A percentile compares a stretch with the other conserved stretches of the same genome.
Conservation (phyloP, 768 basidiomycete genomes). For the Pisolithus sp. region DNA sequence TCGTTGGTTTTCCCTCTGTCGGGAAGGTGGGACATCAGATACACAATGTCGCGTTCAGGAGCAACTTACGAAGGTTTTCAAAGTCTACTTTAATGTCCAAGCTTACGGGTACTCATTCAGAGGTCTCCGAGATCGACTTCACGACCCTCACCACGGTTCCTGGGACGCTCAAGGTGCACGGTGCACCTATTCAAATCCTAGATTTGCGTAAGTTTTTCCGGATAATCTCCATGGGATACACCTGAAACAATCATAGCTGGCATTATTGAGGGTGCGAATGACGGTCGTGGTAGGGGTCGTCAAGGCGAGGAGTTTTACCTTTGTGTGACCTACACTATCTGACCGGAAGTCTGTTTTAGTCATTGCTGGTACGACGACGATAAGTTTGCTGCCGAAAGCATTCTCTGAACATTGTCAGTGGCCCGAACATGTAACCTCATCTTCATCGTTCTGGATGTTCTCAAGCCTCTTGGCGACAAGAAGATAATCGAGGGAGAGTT, state of each 20-base stretch:
- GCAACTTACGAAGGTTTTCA: not conserved
- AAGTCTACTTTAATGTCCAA: constrained; percentile 94
- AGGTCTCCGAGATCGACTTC: constrained; percentile 95
- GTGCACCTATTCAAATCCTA: constrained; percentile 92
- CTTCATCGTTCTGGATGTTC: constrained; percentile 96
- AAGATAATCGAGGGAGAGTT: constrained; percentile 85
- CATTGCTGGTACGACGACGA: constrained; percentile 58
- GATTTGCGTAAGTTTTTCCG: constrained; percentile 66
- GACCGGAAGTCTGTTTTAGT: constrained; percentile 33
- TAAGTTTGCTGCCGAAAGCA: constrained; percentile 3
- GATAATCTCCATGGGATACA: not conserved
- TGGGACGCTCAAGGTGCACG: constrained; percentile 90
- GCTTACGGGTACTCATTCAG: constrained; percentile 93
- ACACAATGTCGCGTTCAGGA: constrained; percentile 5
- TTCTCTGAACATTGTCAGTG: constrained; percentile 43
- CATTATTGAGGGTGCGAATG: constrained; percentile 97
- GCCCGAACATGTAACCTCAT: constrained; percentile 98
- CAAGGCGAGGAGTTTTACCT: constrained; percentile 54
- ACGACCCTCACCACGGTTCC: constrained; percentile 94
- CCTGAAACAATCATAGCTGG: constrained; percentile 53
- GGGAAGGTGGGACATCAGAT: constrained; percentile 58
- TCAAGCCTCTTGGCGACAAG: constrained; percentile 97
- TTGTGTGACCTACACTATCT: constrained; percentile 13
- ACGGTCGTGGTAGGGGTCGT: constrained; percentile 92
- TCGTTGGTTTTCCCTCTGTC: constrained; percentile 89